phyloP scores from a whole-genome alignment of 2,329 filamentous ascomycete genomes.

The Aspergillus pseudoviridinutans region DNA sequence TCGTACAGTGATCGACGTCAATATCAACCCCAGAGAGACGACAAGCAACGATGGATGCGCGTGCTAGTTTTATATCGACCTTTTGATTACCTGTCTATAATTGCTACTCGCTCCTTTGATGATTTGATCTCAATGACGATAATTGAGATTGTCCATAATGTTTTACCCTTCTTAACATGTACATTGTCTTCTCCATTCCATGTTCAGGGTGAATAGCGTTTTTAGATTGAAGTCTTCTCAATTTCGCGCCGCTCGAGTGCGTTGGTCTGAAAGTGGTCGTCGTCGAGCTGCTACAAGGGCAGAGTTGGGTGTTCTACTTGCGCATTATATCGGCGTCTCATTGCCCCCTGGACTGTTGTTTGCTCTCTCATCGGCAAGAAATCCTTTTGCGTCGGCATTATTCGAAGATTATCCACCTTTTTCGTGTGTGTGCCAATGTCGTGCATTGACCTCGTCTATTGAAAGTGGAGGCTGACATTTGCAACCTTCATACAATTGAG shows the following conservation, averaged over 20 bases:
- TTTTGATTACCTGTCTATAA: slow-evolving; percentile 7
- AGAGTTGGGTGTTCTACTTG: slow-evolving; percentile 12
- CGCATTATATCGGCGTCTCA: not conserved
- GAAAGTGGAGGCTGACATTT: not conserved
- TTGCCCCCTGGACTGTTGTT: not conserved
- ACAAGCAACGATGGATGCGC: slow-evolving; percentile 70
- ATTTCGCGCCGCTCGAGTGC: not conserved
- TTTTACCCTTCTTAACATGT: slow-evolving; percentile 33
- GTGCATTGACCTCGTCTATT: not conserved
- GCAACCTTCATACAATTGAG: not conserved
- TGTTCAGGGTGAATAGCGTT: slow-evolving; percentile 30
- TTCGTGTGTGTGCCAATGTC: not conserved
- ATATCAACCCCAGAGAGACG: slow-evolving; percentile 67
- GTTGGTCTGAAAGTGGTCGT: not conserved
- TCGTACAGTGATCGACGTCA: slow-evolving; percentile 82
- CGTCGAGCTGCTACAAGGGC: not conserved
- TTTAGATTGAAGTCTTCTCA: slow-evolving; percentile 13
- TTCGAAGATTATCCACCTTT: too few species aligned
- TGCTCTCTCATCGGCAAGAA: not conserved
- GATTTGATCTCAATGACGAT: slow-evolving; percentile 22
- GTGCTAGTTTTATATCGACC: slow-evolving; percentile 45
- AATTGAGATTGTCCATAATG: slow-evolving; percentile 35
- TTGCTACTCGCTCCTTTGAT: slow-evolving; percentile 9
- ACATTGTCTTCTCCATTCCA: slow-evolving; percentile 30
- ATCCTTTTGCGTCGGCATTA: not conserved